phyloP scores from a whole-genome alignment of 495 filamentous ascomycete genomes.

The Podospora anserina region DNA sequence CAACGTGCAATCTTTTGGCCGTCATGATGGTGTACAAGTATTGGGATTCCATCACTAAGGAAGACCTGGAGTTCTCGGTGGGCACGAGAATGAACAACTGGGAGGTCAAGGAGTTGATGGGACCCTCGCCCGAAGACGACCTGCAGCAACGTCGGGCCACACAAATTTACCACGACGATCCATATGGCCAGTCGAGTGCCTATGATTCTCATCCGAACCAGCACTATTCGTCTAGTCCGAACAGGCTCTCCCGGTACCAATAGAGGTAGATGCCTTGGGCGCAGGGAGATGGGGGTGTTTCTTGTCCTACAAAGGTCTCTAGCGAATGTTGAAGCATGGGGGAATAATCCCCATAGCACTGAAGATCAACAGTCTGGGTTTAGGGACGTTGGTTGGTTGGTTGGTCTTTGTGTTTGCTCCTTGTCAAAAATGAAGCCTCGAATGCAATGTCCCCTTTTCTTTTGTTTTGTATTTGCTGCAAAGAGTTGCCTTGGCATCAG shows the following conservation, averaged over 20 bases:
- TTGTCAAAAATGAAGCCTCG: slow-evolving; percentile 1
- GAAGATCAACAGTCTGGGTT: too few species aligned
- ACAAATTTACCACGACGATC: slow-evolving; percentile 63
- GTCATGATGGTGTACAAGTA: slow-evolving; percentile 99
- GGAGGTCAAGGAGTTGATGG: slow-evolving; percentile 91
- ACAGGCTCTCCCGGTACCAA: slow-evolving; percentile 35
- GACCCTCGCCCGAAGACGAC: slow-evolving; percentile 67
- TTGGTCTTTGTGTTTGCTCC: neutral
- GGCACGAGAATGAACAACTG: slow-evolving; percentile 93
- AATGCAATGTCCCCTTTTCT: slow-evolving; percentile 12
- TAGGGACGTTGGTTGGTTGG: too few species aligned
- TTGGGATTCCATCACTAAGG: slow-evolving; percentile 98
- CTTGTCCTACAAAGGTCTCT: neutral
- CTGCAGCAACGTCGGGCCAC: slow-evolving; percentile 56
- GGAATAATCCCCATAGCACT: neutral
- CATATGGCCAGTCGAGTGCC: slow-evolving; percentile 42
- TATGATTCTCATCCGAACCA: slow-evolving; percentile 45
- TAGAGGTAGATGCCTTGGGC: neutral
- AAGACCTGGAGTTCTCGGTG: slow-evolving; percentile 97
- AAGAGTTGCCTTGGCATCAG: slow-evolving; percentile 22
- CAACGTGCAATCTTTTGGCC: slow-evolving; percentile 85
- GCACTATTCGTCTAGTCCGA: slow-evolving; percentile 40
- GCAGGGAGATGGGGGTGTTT: neutral
- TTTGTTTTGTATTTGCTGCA: slow-evolving; percentile 5
- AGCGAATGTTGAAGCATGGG: neutral